Evolutionary conservation across 2,329 filamentous ascomycete species (phyloP), one percentile per base, ranked within the genome.

Genomic region (Ceratocystis lukuohia): DNA sequence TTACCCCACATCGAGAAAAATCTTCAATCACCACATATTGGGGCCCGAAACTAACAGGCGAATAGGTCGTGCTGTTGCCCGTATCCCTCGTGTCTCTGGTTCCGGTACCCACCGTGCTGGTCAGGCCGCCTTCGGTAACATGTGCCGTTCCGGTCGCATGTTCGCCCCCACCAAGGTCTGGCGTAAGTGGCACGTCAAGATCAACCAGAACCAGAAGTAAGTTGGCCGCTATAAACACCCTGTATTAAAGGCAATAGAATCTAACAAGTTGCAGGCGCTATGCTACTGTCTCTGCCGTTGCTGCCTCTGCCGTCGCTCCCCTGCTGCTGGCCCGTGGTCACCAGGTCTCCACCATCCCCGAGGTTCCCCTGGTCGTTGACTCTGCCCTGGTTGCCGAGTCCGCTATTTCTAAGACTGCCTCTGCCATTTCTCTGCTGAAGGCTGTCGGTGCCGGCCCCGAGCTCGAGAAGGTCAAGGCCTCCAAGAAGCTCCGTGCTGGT

Each of bases 131-230:
- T 99, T 97, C 81, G 94, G 94, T 91, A 99, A 99, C 89, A 91
- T 93, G 91, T 99, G 94, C 84, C 92, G 94, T 80, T 96, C 93
- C 78, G 94, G 95, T 84, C 94, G 94, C 83, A 99, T 99, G 94
- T 99, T 99, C 83, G 94, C 94, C 74, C 94, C 94, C 73, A 99
- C 94, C 82, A 99, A 99, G 88, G 89, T 96, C 83, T 99, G 94
- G 95, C 87, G 94, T 80, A 96, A 96, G 85, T 99, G 94, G 95
- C 94, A 99, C 86, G 86, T 96, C 85, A 97, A 97, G 91, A 86
- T 99, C 87, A 96, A 96, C 86, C 86, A 95, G 80, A 89, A 89
- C 80, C 94, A 99, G 87, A 96, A 94, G 90, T 91, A 78, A 80
- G 85, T 57, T 5, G 28, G 10, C 61, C 56, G 59, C 53, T 41